phyloP scores from a whole-genome alignment of 2,329 filamentous ascomycete species.

The Camillea tinctor region DNA sequence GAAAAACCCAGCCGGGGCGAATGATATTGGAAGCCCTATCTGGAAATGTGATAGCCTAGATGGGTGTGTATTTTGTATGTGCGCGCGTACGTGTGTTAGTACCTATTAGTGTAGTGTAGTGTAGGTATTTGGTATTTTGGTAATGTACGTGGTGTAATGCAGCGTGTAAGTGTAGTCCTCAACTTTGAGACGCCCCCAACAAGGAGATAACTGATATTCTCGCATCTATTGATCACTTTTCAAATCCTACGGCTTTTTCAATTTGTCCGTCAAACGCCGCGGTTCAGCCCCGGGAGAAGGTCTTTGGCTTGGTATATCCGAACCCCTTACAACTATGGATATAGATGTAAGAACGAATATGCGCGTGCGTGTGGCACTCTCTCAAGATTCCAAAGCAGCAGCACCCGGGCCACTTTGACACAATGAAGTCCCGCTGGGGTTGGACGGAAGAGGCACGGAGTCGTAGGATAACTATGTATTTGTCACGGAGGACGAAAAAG shows the following conservation, averaged over 20 bases:
- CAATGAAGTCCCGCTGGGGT: slow-evolving; percentile 10
- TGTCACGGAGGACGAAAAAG: slow-evolving; percentile 12
- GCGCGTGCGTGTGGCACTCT: neutral
- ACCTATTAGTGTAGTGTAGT: too few relatives aligned
- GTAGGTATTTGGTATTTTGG: too few relatives aligned
- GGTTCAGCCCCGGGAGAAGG: neutral
- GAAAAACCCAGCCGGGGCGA: neutral
- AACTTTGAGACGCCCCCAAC: neutral
- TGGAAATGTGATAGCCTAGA: neutral
- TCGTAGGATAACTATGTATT: slow-evolving; percentile 15
- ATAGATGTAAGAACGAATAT: neutral
- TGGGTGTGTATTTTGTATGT: neutral
- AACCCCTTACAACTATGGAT: neutral
- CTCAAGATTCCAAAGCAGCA: neutral
- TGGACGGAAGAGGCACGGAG: slow-evolving; percentile 8
- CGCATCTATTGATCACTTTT: neutral
- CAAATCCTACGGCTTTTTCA: neutral
- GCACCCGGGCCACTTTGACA: neutral
- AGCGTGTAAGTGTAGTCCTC: neutral
- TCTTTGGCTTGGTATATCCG: neutral
- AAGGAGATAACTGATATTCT: neutral
- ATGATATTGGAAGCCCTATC: neutral
- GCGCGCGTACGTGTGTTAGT: neutral
- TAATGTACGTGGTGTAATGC: too few relatives aligned
- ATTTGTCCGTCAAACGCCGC: neutral